Percentiles rank a stretch among this genome's conserved stretches.
Evolutionary conservation across 2,329 filamentous ascomycete species (phyloP).

Genomic region (Emericellopsis atlantica): DNA sequence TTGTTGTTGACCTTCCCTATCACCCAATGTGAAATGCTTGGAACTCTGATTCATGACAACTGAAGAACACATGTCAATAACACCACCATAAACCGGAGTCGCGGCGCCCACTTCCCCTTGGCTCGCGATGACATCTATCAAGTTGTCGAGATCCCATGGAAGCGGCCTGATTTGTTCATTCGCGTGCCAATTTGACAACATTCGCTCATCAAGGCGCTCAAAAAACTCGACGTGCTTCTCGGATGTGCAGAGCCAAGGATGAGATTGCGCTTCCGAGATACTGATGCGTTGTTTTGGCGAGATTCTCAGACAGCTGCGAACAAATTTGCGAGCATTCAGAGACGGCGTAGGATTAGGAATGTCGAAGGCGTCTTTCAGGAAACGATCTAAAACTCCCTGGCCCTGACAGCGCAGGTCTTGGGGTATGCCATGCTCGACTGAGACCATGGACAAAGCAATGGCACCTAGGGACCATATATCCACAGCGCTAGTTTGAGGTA

Average conservation of each 20-base stretch:
- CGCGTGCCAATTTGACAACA: constrained; percentile 12
- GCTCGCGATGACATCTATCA: too few relatives aligned
- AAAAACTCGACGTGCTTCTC: constrained; percentile 17
- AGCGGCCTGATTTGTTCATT: constrained; percentile 4
- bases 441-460: constrained; percentile 23
- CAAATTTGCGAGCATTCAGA: constrained; percentile 13
- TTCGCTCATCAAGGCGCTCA: constrained; percentile 13
- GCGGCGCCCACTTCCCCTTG: too few relatives aligned
- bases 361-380: constrained; percentile 8
- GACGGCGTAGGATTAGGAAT: constrained; percentile 7
- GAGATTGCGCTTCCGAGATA: constrained; percentile 12
- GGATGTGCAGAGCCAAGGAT: constrained; percentile 21
- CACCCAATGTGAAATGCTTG: too few relatives aligned
- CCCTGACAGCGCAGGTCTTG: constrained; percentile 13
- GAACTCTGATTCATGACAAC: too few relatives aligned
- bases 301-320: constrained; percentile 17
- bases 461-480: constrained; percentile 43
- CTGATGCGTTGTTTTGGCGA: constrained; percentile 13
- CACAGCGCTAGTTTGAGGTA: constrained; percentile 21
- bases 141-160: neutral
- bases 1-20: too few relatives aligned
- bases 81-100: too few relatives aligned
- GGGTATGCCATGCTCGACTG: constrained; percentile 8
- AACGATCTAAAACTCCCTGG: constrained; percentile 11
- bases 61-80: too few relatives aligned